These are phyloP conservation scores for Leccinellum albellum DNA, from an alignment of 768 basidiomycete genomes.

Conservation along the genomic window DNA sequence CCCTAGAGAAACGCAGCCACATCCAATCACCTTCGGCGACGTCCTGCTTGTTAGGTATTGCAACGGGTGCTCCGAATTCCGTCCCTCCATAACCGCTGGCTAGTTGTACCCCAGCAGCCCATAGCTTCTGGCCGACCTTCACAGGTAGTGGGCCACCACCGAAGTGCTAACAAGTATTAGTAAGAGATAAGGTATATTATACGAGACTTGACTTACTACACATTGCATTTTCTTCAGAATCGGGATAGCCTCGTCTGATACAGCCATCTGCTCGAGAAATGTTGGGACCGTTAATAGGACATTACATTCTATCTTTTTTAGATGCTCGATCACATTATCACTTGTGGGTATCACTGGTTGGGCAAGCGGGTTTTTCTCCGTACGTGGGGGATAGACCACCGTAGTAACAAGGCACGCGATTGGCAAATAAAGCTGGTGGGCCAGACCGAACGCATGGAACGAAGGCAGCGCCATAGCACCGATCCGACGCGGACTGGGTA, in stretches of 20 bases:
- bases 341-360: slow-evolving; percentile 37
- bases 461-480: slow-evolving; percentile 26
- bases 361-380: slow-evolving; percentile 11
- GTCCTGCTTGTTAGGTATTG: slow-evolving; percentile 1
- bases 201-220: slow-evolving; percentile 25
- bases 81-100: slow-evolving; percentile 36
- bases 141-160: slow-evolving; percentile 38
- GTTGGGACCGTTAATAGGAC: slow-evolving; percentile 37
- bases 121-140: slow-evolving; percentile 32
- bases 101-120: slow-evolving; percentile 31
- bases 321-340: slow-evolving; percentile 36
- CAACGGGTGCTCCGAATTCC: slow-evolving; percentile 18
- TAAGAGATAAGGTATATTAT: neutral
- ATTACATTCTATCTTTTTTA: slow-evolving; percentile 26
- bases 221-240: slow-evolving; percentile 21
- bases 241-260: slow-evolving; percentile 20
- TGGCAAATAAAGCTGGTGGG: slow-evolving; percentile 15
- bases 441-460: slow-evolving; percentile 25
- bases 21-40: slow-evolving; percentile 31
- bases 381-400: slow-evolving; percentile 28
- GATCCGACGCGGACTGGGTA: slow-evolving; percentile 15
- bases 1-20: slow-evolving; percentile 30
- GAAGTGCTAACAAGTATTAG: slow-evolving; percentile 23
- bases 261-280: slow-evolving; percentile 37
- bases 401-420: slow-evolving; percentile 13